Base-by-base conservation (phyloP, 1,284 basidiomycete species). In the Sporisorium scitamineum region DNA sequence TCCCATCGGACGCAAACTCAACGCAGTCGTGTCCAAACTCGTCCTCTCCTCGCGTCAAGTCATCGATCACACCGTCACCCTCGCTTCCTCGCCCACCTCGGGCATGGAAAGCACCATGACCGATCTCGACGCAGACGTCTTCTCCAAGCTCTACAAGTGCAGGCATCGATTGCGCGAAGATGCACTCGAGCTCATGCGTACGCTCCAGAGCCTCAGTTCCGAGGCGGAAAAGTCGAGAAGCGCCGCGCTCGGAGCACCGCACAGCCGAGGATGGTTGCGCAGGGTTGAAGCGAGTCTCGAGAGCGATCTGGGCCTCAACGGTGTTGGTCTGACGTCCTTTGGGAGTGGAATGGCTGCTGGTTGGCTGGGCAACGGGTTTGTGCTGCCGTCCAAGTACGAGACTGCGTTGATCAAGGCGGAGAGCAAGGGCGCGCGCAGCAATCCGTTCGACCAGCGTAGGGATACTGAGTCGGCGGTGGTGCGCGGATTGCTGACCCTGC, bases 21-120 rank as follows among this genome's bases (percentile, higher is more conserved):
- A 86, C 18, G 85, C 86, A 0, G 86, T 86, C 8, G 83, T 88
- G 16, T 87, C 87, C 24, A 87, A 87, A 62, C 84, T 88, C 20
- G 84, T 87, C 13, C 83, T 88, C 3, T 86, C 87, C 11, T 81
- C 87, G 9, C 85, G 87, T 5, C 86, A 87, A 39, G 81, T 84
- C 47, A 82, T 85, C 54, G 80, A 81, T 32, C 76, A 80, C 52
- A 71, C 68, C 18, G 68, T 76, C 54, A 76, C 73, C 7, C 73
- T 76, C 4, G 64, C 68, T 27, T 76, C 73, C 2, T 76, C 73
- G 47, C 73, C 68, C 0, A 71, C 73, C 16, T 70, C 73, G 10
- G 44, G 64, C 34, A 57, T 64, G 58, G 68, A 71, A 47, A 71
- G 68, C 57, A 76, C 73, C 50, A 76, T 76, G 73, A 76, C 73